Base-by-base conservation (phyloP, 768 basidiomycete genomes). In the Daedaleopsis nitida region DNA sequence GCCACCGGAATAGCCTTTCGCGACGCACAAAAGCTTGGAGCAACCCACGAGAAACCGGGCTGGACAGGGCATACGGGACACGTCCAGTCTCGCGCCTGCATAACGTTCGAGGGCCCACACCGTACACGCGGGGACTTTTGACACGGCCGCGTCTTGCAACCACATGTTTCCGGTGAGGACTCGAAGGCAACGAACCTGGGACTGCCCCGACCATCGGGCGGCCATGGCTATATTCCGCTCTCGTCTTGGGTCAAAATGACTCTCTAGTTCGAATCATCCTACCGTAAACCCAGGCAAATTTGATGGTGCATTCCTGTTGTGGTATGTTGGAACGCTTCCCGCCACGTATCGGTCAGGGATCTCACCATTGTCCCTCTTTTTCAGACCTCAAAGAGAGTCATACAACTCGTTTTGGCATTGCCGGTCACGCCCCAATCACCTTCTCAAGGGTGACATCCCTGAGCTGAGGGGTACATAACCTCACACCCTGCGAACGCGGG, bases 291-390 rank as follows among this genome's bases (percentile, higher is more conserved):
- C 23, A 48, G 52, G 52, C 45, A 44, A 37, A 37, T 45, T 57
- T 58, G 62, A 58, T 58, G 54, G 62, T 12, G 50, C 27, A 23
- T 53, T 21, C 62, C 62, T 56, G 55, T 55, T 56, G 54, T 21
- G 57, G 62, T 59, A 59, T 53, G 51, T 64, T 59, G 42, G 57
- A 55, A 39, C 62, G 55, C 50, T 56, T 55, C 58, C 55, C 50
- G 62, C 52, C 45, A 32, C 32, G 58, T 58, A 64, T 64, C 62
- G 59, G 49, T 44, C 34, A 17, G 37, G 19, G 62, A 59, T 64
- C 62, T 64, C 55, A 53, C 62, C 62, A 64, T 64, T 64, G 58
- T 63, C 62, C 62, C 57, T 63, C 62, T 7, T 55, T 63, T 63
- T 63, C 27, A 55, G 54, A 52, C 34, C 51, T 53, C 39, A 45